These are phyloP conservation scores for Lichenothelia convexa DNA, from an alignment of 495 filamentous ascomycete species.

Conservation along the genomic window DNA sequence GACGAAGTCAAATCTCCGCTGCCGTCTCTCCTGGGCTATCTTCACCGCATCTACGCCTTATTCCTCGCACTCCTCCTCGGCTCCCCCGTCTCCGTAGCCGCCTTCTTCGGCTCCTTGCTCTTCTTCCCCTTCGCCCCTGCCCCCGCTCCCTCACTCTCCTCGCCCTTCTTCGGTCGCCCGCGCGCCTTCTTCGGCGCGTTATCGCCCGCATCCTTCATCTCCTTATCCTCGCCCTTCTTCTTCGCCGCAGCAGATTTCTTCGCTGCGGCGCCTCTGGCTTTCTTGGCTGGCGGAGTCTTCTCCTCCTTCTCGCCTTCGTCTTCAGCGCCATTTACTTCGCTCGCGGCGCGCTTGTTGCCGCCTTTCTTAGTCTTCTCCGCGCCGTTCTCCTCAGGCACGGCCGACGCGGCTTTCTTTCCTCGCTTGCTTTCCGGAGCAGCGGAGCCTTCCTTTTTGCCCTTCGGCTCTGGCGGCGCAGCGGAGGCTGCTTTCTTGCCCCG, in stretches of 20 bases:
- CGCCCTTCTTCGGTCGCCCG: constrained; percentile 26
- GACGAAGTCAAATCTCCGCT: too few relatives aligned
- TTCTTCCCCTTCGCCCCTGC: constrained; percentile 12
- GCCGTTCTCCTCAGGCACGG: too few relatives aligned
- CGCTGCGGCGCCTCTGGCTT: constrained; percentile 6
- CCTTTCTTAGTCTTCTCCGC: constrained; percentile 8
- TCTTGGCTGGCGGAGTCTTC: constrained; percentile 5
- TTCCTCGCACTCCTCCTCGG: constrained; percentile 18
- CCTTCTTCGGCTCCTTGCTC: constrained; percentile 20
- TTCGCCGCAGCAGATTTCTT: constrained; percentile 22
- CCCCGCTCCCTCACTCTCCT: constrained; percentile 2
- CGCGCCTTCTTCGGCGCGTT: constrained; percentile 22
- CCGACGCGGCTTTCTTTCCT: background rate
- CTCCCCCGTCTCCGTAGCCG: constrained; percentile 21
- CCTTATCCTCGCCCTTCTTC: constrained; percentile 19
- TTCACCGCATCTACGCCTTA: constrained; percentile 12
- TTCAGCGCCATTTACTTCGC: constrained; percentile 16
- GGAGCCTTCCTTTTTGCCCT: constrained; percentile 13
- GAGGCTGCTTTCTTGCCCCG: constrained; percentile 11
- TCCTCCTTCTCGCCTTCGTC: constrained; percentile 20
- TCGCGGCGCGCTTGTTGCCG: constrained; percentile 14
- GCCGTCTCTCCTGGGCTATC: too few relatives aligned
- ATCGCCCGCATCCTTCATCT: constrained; percentile 17
- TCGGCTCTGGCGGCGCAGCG: constrained; percentile 14
- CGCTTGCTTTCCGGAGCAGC: constrained; percentile 6